Base-by-base conservation (phyloP, 768 basidiomycete species). In the Daedaleopsis nitida region DNA sequence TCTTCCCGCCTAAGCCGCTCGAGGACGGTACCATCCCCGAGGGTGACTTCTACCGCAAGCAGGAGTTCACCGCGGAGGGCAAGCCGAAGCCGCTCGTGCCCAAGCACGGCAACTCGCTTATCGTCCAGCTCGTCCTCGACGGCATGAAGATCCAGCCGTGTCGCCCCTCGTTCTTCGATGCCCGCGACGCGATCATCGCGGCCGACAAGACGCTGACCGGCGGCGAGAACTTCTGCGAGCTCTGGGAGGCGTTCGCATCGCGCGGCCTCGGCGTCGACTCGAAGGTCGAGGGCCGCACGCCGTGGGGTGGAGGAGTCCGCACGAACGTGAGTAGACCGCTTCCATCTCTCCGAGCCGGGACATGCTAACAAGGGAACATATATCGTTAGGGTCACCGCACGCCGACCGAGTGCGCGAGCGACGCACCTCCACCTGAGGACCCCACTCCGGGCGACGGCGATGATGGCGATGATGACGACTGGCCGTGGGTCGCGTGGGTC, bases 101-200 rank as follows among this genome's bases (percentile, higher is more conserved):
- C 57, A 91, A 87, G 77, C 89, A 96, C 69, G 96, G 96, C 6
- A 98, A 98, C 78, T 86, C 96, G 24, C 79, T 98, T 57, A 78
- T 83, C 42, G 74, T 93, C 12, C 92, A 93, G 81, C 86, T 98
- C 48, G 88, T 97, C 45, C 57, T 98, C 32, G 88, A 89, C 71
- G 95, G 82, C 11, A 96, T 99, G 95, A 98, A 98, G 82, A 78
- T 97, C 47, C 96, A 98, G 72, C 86, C 88, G 4, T 99, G 96
- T 77, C 83, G 89, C 27, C 96, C 96, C 19, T 82, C 80, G 49
- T 96, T 96, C 87, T 91, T 94, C 69, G 87, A 94, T 58, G 91
- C 94, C 17, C 86, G 94, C 61, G 87, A 89, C 72, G 92, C 94
- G 16, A 94, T 96, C 73, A 85, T 96, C 65, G 87, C 93, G 66